Evolutionary conservation across 192 early-diverging fungal species (phyloP), one percentile per base, ranked within the genome.

Genomic region (Diversispora eburnea): DNA sequence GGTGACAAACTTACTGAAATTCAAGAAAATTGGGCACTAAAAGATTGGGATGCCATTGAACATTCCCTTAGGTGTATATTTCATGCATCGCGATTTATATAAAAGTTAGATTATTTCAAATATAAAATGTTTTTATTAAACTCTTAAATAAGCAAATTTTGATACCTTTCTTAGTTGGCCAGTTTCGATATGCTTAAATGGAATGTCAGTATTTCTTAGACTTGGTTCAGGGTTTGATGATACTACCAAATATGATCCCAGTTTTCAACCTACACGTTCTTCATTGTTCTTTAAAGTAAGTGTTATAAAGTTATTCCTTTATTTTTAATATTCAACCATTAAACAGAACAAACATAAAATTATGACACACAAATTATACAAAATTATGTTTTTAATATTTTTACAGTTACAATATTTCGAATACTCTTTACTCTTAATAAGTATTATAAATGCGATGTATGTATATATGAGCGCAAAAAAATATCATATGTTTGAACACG

Each of bases 151-250:
- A 47, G 56, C 41, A 33, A 33, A 33, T 33, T 33, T 33, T 33
- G 2, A 33, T 33, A 33, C 25, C 2, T 33, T 33, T 2, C 25
- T 1, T 33, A 80, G 79, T 52, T 76, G 76, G 73, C 76, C 76
- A 3, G 62, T 77, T 10, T 76, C 77, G 2, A 8, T 81, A 3
- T 67, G 56, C 0, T 62, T 81, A 12, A 81, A 81, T 45, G 9
- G 68, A 3, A 17, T 81, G 46, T 48, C 77, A 6, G 46, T 59
- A 8, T 75, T 71, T 9, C 74, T 77, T 39, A 75, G 76, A 13
- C 42, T 81, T 39, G 74, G 79, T 48, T 77, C 76, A 52, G 77
- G 79, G 79, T 68, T 81, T 8, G 76, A 80, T 60, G 76, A 77
- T 42, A 74, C 67, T 7, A 47, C 67, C 4, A 72, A 66, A 8